A percentile compares a stretch with the other conserved stretches of the same genome.
phyloP scores from a whole-genome alignment of 495 filamentous ascomycete genomes.

The Annulohypoxylon bovei region DNA sequence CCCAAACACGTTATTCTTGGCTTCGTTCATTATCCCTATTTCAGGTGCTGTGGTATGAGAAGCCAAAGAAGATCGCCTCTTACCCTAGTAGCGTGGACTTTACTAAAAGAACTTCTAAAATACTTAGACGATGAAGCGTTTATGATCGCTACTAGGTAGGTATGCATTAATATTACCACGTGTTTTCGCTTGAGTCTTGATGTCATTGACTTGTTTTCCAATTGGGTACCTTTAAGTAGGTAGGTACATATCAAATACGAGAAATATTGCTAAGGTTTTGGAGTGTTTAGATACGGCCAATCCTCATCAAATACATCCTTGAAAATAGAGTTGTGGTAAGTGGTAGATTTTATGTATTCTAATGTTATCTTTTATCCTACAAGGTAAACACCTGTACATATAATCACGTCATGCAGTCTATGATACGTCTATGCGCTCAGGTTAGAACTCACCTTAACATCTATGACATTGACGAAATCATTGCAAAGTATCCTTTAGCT shows the following conservation, averaged over 20 bases:
- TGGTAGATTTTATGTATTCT: too few relatives aligned
- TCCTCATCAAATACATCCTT: too few relatives aligned
- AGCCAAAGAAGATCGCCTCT: too few relatives aligned
- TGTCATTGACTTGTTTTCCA: constrained; percentile 28
- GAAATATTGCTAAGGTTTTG: not conserved
- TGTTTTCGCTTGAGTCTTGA: constrained; percentile 12
- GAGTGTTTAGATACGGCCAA: not conserved
- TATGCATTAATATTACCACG: constrained; percentile 29
- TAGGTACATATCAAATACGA: too few relatives aligned
- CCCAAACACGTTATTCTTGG: constrained; percentile 16
- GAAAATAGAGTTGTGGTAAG: too few relatives aligned
- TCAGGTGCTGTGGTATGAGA: not conserved
- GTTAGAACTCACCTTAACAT: not conserved
- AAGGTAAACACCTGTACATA: not conserved
- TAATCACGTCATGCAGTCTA: not conserved
- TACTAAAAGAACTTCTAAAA: too few relatives aligned
- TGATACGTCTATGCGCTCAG: not conserved
- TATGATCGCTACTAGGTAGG: constrained; percentile 1
- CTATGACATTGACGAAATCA: not conserved
- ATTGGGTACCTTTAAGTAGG: too few relatives aligned
- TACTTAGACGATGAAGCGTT: too few relatives aligned
- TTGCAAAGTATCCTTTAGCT: not conserved
- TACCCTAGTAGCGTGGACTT: too few relatives aligned
- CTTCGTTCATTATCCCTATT: constrained; percentile 48
- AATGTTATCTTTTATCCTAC: too few relatives aligned